Base-by-base conservation (phyloP, 495 filamentous ascomycete species). In the Penicillium riverlandense region DNA sequence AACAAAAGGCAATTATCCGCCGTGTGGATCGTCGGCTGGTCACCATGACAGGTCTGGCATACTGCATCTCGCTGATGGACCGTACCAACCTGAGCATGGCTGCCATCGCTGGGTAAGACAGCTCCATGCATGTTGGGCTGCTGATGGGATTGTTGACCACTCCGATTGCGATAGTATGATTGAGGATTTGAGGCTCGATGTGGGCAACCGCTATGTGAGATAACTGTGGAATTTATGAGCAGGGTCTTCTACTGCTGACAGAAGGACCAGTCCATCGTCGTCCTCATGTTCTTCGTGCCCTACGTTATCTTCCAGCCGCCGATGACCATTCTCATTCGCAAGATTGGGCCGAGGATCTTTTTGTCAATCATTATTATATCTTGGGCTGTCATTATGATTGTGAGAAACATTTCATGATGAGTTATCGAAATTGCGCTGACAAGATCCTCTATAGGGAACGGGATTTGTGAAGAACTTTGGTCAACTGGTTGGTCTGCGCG, bases 11-110 rank as follows among this genome's bases (percentile, higher is more conserved):
- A 39, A 70, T 88, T 53, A 78, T 85, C 38, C 69, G 70, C 14
- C 72, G 76, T 5, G 62, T 86, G 54, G 83, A 88, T 53, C 51
- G 69, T 30, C 76, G 83, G 0, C 65, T 88, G 8, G 79, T 86
- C 29, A 59, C 75, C 1, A 85, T 79, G 29, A 67, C 79, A 4
- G 83, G 84, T 6, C 58, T 78, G 49, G 70, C 84, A 54, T 86
- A 86, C 58, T 82, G 77, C 50, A 68, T 83, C 46, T 76, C 69
- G 28, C 55, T 86, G 41, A 82, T 86, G 76, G 83, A 86, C 57
- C 65, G 84, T 3, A 84, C 80, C 6, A 88, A 88, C 57, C 50
- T 86, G 50, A 71, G 74, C 40, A 71, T 70, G 32, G 83, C 84
- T 36, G 70, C 70, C 28, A 74, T 88, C 47, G 82, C 80, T 28